Percentiles rank a stretch among this genome's conserved stretches.
phyloP scores from a whole-genome alignment of 2,329 filamentous ascomycete genomes.

The Dryadomyces quercivorus region DNA sequence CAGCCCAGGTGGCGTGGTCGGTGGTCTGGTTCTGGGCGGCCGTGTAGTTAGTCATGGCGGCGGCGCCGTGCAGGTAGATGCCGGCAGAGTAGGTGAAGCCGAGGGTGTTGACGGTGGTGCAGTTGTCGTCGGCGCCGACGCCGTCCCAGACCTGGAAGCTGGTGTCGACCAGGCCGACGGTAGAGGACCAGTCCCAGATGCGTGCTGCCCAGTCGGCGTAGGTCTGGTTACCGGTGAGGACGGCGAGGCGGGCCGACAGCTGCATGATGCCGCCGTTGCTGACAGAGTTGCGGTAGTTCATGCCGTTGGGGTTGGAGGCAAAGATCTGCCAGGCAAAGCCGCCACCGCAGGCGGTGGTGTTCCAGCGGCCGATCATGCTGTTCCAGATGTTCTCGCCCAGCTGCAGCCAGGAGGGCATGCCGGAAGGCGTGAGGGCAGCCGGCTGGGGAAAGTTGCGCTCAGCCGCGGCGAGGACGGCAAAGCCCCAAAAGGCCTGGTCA shows the following conservation, averaged over 20 bases:
- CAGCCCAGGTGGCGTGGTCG: conserved; percentile 34
- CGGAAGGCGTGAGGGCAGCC: conserved; percentile 41
- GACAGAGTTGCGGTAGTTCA: conserved; percentile 73
- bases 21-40: conserved; percentile 14
- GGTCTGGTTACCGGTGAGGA: conserved; percentile 53
- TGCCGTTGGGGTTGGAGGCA: conserved; percentile 56
- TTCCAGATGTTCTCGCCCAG: conserved; percentile 64
- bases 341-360: conserved; percentile 52
- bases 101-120: conserved; percentile 36
- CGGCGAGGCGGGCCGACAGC: conserved; percentile 61
- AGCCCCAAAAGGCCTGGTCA: conserved; percentile 64
- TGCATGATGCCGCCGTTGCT: conserved; percentile 78
- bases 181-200: conserved; percentile 52
- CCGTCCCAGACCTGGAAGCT: conserved; percentile 50
- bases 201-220: conserved; percentile 56
- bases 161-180: conserved; percentile 43
- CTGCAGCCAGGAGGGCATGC: conserved; percentile 56
- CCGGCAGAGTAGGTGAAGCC: conserved; percentile 56
- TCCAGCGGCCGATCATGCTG: conserved; percentile 58
- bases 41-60: conserved; percentile 51
- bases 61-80: conserved; percentile 52
- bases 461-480: conserved; percentile 54
- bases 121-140: conserved; percentile 40
- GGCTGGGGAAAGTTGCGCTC: conserved; percentile 56
- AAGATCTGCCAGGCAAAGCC: conserved; percentile 78